Conservation (phyloP, 805 yeast species). For the Jamesozyma spencerorum region DNA sequence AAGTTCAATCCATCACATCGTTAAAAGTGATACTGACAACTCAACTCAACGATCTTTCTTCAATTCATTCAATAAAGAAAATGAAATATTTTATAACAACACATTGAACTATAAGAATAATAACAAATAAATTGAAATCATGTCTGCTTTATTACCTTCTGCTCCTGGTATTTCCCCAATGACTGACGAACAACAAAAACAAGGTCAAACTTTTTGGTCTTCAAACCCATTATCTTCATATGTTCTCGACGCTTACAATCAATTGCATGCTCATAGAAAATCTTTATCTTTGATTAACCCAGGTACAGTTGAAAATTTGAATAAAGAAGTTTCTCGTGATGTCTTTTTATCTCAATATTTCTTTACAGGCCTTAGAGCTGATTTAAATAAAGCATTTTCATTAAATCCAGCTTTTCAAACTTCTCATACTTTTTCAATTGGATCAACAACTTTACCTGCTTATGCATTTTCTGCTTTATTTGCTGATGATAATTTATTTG, state of each 20-base stretch:
- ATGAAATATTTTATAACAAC: background rate
- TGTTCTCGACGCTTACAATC: constrained; percentile 64
- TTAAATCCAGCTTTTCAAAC: constrained; percentile 95
- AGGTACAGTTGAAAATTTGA: constrained; percentile 87
- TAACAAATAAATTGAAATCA: background rate
- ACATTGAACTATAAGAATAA: background rate
- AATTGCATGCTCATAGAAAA: constrained; percentile 67
- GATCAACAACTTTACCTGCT: constrained; percentile 77
- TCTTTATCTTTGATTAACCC: constrained; percentile 82
- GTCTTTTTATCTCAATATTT: constrained; percentile 83
- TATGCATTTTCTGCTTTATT: constrained; percentile 85
- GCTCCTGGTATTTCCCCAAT: constrained; percentile 48
- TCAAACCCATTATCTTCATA: constrained; percentile 76
- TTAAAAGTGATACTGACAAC: too few species aligned
- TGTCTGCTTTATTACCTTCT: constrained; percentile 40
- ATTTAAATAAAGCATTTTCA: constrained; percentile 81
- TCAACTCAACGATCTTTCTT: background rate
- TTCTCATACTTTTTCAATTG: constrained; percentile 84
- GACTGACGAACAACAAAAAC: constrained; percentile 43
- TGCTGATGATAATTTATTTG: constrained; percentile 75
- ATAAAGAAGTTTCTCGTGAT: constrained; percentile 88
- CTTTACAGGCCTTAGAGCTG: constrained; percentile 95
- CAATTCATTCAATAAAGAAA: too few species aligned
- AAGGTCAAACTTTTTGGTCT: constrained; percentile 47
- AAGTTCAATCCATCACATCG: too few species aligned